These are phyloP conservation scores for Penicillium nucicola DNA, from an alignment of 495 filamentous ascomycete genomes.

Conservation along the genomic window DNA sequence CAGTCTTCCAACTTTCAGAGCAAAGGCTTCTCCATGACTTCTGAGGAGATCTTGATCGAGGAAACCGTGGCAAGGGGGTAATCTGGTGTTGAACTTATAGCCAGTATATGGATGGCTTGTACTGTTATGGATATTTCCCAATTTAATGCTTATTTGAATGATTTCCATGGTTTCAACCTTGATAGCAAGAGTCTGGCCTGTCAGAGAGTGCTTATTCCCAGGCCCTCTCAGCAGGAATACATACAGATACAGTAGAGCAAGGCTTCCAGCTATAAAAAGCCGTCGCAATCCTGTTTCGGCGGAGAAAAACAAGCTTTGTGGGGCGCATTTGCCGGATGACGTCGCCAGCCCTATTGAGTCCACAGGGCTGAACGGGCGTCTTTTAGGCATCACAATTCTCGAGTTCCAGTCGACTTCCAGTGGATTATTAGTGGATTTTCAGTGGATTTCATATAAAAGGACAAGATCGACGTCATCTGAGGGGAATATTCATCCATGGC, in stretches of 20 bases:
- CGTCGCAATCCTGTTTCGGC: too few species aligned
- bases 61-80: not conserved
- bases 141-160: too few species aligned
- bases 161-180: too few species aligned
- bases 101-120: too few species aligned
- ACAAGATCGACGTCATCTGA: conserved; percentile 10
- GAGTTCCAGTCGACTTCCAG: not conserved
- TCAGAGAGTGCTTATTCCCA: too few species aligned
- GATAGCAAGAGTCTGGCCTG: too few species aligned
- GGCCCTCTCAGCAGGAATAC: too few species aligned
- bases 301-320: conserved; percentile 1
- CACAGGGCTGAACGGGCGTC: conserved; percentile 1
- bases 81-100: not conserved
- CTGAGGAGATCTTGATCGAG: not conserved
- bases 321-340: not conserved
- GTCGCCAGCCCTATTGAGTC: not conserved
- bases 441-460: not conserved
- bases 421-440: too few species aligned
- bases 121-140: too few species aligned
- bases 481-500: not conserved
- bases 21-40: not conserved
- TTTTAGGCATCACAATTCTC: conserved; percentile 3
- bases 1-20: not conserved
- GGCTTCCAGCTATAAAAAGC: too few species aligned
- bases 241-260: too few species aligned